Evolutionary conservation across 2,329 filamentous ascomycete species (phyloP).

Genomic region (Claviceps monticola): DNA sequence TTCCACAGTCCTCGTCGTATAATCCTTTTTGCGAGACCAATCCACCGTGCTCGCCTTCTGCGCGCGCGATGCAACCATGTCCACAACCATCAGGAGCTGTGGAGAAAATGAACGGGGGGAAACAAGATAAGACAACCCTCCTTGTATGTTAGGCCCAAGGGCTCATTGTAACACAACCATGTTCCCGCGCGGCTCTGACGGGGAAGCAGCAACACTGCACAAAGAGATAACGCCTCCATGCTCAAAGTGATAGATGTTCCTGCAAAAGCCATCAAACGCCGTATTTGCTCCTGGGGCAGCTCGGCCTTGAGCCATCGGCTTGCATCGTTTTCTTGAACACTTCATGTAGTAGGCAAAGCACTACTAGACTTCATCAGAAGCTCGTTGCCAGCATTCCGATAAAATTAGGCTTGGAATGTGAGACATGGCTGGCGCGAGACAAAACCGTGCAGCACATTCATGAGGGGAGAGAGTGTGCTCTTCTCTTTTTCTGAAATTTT

Average conservation of each 20-base stretch:
- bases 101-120: neutral
- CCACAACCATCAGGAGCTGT: neutral
- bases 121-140: neutral
- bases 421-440: conserved; percentile 19
- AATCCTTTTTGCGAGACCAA: neutral
- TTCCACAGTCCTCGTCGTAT: no score
- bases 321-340: neutral
- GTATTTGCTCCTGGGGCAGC: neutral
- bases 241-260: conserved; percentile 21
- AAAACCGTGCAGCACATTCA: conserved; percentile 25
- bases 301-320: neutral
- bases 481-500: neutral
- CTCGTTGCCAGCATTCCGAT: no score
- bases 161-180: neutral
- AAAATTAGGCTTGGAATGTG: neutral
- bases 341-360: neutral
- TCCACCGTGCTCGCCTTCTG: neutral
- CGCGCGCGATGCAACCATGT: neutral
- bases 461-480: conserved; percentile 4
- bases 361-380: neutral
- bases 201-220: neutral
- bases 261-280: conserved; percentile 14
- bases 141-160: neutral
- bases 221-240: conserved; percentile 12
- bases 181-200: neutral